Percentiles rank a stretch among this genome's conserved stretches.
These are phyloP conservation scores for Moesziomyces sp. DNA, from an alignment of 1,284 basidiomycete species.

Conservation along the genomic window DNA sequence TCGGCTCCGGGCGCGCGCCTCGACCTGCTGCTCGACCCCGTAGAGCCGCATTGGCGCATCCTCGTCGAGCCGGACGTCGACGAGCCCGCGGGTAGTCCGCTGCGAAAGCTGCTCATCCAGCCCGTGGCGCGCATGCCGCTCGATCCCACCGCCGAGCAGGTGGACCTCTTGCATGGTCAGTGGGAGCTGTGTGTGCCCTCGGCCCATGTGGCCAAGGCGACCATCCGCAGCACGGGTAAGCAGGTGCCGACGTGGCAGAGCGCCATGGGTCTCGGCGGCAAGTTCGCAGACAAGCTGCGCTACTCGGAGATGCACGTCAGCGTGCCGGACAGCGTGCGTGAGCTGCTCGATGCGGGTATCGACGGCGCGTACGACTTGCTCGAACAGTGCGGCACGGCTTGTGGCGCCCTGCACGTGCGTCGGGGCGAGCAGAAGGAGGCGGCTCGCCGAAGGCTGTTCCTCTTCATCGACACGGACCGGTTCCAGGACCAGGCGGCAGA, in stretches of 20 bases:
- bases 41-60: constrained; percentile 85
- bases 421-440: constrained; percentile 70
- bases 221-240: constrained; percentile 77
- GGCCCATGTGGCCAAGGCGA: constrained; percentile 73
- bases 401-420: constrained; percentile 83
- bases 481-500: constrained; percentile 50
- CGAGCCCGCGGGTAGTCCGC: constrained; percentile 82
- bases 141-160: constrained; percentile 48
- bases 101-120: constrained; percentile 78
- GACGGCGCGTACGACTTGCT: constrained; percentile 82
- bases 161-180: constrained; percentile 74
- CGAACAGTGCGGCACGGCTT: constrained; percentile 88
- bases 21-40: constrained; percentile 80
- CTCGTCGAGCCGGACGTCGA: constrained; percentile 74
- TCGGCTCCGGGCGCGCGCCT: constrained; percentile 78
- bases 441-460: constrained; percentile 59
- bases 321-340: constrained; percentile 72
- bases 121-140: constrained; percentile 82
- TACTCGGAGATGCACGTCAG: constrained; percentile 77
- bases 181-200: constrained; percentile 87
- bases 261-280: constrained; percentile 79
- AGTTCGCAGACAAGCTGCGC: constrained; percentile 77
- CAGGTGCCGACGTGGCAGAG: constrained; percentile 86
- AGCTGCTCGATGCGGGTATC: constrained; percentile 80
- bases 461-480: constrained; percentile 56